phyloP scores from a whole-genome alignment of 202 grass and related monocot species.

The Brachypodium distachyon region DNA sequence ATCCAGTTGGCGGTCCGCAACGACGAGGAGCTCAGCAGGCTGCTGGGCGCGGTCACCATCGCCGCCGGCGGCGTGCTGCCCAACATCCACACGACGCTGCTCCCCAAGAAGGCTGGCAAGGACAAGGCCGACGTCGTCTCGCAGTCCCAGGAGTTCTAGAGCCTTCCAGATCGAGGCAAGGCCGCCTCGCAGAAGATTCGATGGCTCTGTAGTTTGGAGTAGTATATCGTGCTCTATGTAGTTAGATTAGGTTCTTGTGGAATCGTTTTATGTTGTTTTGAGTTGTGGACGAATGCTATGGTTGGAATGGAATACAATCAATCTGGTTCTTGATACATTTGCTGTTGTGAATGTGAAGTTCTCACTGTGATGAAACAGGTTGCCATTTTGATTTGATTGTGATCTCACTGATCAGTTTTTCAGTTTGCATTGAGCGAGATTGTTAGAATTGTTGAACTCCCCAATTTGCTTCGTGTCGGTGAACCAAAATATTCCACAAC shows the following conservation, averaged over 20 bases:
- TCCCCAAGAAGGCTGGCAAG: slow-evolving; percentile 68
- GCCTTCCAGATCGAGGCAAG: neutral
- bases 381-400: too few species aligned
- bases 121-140: slow-evolving; percentile 57
- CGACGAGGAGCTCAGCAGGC: slow-evolving; percentile 72
- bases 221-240: neutral
- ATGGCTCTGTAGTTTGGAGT: neutral
- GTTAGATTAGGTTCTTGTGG: neutral
- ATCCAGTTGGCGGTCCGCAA: slow-evolving; percentile 82
- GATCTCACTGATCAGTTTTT: too few species aligned
- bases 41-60: slow-evolving; percentile 59
- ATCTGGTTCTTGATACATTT: neutral
- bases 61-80: slow-evolving; percentile 66
- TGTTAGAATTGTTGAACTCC: too few species aligned
- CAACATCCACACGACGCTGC: slow-evolving; percentile 57
- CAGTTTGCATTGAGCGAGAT: too few species aligned
- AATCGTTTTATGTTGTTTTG: too few species aligned
- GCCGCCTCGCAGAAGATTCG: neutral
- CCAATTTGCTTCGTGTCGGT: too few species aligned
- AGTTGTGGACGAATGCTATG: neutral
- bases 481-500: too few species aligned
- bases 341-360: neutral
- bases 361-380: too few species aligned
- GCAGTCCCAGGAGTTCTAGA: slow-evolving; percentile 76
- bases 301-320: neutral